Conservation (phyloP, 2,329 filamentous ascomycete genomes). For the Ceratocystiopsis sp. region DNA sequence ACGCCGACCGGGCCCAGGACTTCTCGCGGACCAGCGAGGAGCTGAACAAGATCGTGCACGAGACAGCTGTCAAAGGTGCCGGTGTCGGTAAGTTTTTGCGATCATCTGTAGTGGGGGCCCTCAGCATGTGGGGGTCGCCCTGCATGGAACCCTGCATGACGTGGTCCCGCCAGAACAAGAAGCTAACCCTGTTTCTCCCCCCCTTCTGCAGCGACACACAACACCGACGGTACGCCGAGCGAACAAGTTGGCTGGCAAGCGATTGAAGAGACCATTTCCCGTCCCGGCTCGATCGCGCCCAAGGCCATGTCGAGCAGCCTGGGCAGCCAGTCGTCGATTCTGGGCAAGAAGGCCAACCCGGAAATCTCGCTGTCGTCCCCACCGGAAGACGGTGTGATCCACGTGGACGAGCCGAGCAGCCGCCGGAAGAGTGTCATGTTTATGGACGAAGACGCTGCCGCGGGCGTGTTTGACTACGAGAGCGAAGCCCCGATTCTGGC, state of each 20-base stretch:
- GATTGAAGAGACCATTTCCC: slow-evolving; percentile 65
- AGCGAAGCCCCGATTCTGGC: slow-evolving; percentile 72
- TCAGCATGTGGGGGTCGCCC: not conserved
- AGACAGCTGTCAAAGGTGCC: slow-evolving; percentile 40
- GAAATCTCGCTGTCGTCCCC: slow-evolving; percentile 13
- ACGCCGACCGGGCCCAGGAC: slow-evolving; percentile 43
- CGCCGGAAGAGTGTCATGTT: slow-evolving; percentile 27
- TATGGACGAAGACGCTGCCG: slow-evolving; percentile 23
- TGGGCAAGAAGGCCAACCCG: slow-evolving; percentile 2
- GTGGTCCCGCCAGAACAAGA: no score
- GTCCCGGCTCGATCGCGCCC: slow-evolving; percentile 17
- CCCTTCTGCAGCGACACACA: slow-evolving; percentile 38
- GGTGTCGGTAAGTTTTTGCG: slow-evolving; percentile 28
- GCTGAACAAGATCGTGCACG: slow-evolving; percentile 73
- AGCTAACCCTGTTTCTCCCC: not conserved
- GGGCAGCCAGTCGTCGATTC: slow-evolving; percentile 6
- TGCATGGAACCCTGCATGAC: not conserved
- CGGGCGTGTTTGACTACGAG: slow-evolving; percentile 27
- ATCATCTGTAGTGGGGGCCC: not conserved
- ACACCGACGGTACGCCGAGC: slow-evolving; percentile 58
- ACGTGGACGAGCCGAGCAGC: slow-evolving; percentile 51
- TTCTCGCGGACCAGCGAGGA: slow-evolving; percentile 82
- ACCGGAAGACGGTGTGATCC: slow-evolving; percentile 43
- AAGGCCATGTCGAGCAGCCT: slow-evolving; percentile 6
- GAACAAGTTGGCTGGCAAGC: slow-evolving; percentile 85